A percentile compares a stretch with the other conserved stretches of the same genome.
phyloP scores from a whole-genome alignment of 202 grass and related monocot species.

The Cymbopogon flexuosus region DNA sequence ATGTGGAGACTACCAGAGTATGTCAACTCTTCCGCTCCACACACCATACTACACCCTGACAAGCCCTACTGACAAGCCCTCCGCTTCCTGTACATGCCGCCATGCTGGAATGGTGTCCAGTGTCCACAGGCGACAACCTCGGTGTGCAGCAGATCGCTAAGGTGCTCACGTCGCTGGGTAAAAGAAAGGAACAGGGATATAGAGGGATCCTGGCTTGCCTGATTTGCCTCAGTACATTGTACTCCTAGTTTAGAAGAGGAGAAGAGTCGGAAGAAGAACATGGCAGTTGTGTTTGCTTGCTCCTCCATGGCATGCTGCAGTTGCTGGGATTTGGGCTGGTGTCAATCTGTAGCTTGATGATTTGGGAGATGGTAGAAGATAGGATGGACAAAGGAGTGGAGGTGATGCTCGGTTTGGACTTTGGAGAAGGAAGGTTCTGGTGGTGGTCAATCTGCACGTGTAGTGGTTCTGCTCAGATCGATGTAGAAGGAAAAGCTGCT shows the following conservation, averaged over 20 bases:
- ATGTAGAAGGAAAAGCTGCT: not conserved
- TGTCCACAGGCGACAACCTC: not conserved
- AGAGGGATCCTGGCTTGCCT: no score
- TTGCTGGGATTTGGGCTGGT: not conserved
- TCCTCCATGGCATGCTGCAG: not conserved
- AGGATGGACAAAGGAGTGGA: not conserved
- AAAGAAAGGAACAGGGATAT: no score
- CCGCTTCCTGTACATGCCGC: no score
- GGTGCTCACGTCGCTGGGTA: no score
- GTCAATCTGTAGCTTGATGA: not conserved
- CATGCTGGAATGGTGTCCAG: no score
- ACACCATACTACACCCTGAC: no score
- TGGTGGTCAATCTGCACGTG: not conserved
- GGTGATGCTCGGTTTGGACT: not conserved
- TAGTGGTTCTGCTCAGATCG: not conserved
- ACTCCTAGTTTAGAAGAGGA: not conserved
- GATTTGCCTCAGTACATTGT: no score
- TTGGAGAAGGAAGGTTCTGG: not conserved
- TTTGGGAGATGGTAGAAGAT: not conserved
- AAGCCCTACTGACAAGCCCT: no score
- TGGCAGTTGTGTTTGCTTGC: not conserved
- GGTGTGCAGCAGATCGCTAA: not conserved
- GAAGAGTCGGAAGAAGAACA: not conserved
- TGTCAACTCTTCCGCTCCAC: no score
- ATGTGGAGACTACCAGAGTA: no score